Percentiles rank a stretch among this genome's conserved stretches.
phyloP scores from a whole-genome alignment of 805 yeast genomes.

The Wickerhamomyces hampshirensis region DNA sequence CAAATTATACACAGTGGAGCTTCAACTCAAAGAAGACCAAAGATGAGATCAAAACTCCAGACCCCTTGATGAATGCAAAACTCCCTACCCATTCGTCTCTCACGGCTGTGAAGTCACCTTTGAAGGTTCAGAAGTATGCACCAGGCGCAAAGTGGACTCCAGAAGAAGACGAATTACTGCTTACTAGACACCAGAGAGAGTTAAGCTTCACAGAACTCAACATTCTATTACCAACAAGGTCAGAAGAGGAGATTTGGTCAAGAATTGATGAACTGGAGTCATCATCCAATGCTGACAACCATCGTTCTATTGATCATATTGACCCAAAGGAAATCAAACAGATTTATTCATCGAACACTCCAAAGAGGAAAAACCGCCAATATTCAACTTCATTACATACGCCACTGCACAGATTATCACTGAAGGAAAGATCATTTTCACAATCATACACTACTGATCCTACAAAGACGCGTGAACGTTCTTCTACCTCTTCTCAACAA shows the following conservation, averaged over 20 bases:
- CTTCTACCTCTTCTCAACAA: not conserved
- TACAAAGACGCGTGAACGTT: not conserved
- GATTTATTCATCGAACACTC: not conserved
- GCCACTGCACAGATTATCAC: not conserved
- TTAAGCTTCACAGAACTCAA: conserved; percentile 69
- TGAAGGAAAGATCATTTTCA: not conserved
- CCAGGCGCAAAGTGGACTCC: conserved; percentile 32
- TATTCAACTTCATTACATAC: not conserved
- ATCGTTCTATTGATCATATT: no score
- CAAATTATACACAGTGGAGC: conserved; percentile 10
- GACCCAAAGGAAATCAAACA: not conserved
- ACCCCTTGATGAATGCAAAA: no score
- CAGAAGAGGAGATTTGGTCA: conserved; percentile 69
- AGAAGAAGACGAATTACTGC: conserved; percentile 70
- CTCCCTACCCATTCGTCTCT: no score
- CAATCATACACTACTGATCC: not conserved
- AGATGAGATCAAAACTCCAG: conserved; percentile 5
- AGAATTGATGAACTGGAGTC: conserved; percentile 46
- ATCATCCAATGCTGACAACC: conserved; percentile 4
- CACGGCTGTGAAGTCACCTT: no score
- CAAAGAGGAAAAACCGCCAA: not conserved
- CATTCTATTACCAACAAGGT: conserved; percentile 64
- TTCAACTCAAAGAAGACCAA: conserved; percentile 1
- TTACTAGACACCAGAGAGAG: conserved; percentile 50
- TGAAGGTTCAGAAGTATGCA: no score